Base-by-base conservation (phyloP, 345 rosid genomes). In the Syzygium oleosum region DNA sequence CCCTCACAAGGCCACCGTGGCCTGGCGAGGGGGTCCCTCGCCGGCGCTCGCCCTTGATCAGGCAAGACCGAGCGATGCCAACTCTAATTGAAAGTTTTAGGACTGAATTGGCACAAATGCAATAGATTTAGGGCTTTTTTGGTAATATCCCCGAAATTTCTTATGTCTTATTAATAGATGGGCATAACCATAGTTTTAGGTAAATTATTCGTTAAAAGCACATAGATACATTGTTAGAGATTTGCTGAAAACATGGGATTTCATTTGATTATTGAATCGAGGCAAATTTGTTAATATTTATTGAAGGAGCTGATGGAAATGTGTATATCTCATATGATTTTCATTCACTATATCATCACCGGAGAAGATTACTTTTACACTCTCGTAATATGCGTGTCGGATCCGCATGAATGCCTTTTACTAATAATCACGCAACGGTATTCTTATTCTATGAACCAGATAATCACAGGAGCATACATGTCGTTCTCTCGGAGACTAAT, bases 251-350 rank as follows among this genome's bases (percentile, higher is more conserved):
- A n/a, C 38, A 14, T 63, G 38, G 41, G 29, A 14, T 63, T 63
- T 29, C 4, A 29, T 63, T 63, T 10, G 17, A 63, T 63, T 63
- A 63, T 63, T 29, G n/a, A 58, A 13, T 23, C 11, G 63, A 23
- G 63, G 63, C 29, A 58, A 58, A 58, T 0, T 58, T 23, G 29
- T 23, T 1, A 4, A 0, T 25, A 23, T 25, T 23, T 25, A 58
- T 58, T 58, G 63, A 58, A 58, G 0, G 13, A 58, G 63, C 63
- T 0, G 0, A 58, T 0, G n/a, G 25, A 58, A 58, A 2, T 58
- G 63, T n/a, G 0, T 58, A 23, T 11, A n/a, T 58, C 63, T 23
- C 29, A 4, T 4, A 58, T 58, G 63, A 58, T 58, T 58, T 58
- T n/a, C 63, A 58, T 11, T n/a, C 25, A 25, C 63, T 58, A 58